These are phyloP conservation scores for Gaillardinia entomophila DNA, from an alignment of 805 yeast genomes.

Conservation along the genomic window DNA sequence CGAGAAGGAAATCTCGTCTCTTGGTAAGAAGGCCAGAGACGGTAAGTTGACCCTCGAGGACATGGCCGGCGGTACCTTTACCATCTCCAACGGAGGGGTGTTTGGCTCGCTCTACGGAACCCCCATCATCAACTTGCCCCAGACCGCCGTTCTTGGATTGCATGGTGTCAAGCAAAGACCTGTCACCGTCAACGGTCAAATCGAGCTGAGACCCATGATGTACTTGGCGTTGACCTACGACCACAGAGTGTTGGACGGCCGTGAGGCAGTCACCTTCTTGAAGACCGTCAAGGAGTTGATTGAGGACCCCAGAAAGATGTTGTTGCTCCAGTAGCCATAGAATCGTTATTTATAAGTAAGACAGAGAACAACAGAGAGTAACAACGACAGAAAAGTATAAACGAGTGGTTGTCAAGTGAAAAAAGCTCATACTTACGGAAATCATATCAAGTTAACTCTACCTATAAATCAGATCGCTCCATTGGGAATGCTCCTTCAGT, in stretches of 20 bases:
- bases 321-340: constrained; percentile 27
- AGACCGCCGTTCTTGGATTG: constrained; percentile 95
- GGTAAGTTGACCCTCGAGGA: constrained; percentile 95
- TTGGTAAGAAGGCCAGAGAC: constrained; percentile 94
- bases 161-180: constrained; percentile 98
- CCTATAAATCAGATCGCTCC: too few relatives aligned
- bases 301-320: constrained; percentile 99
- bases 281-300: constrained; percentile 93
- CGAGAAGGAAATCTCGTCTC: constrained; percentile 74
- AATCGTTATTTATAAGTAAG: too few relatives aligned
- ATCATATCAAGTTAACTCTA: too few relatives aligned
- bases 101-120: constrained; percentile 97
- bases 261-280: constrained; percentile 97
- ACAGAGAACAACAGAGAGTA: too few relatives aligned
- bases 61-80: constrained; percentile 99
- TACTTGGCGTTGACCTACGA: constrained; percentile 97
- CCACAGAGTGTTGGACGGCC: constrained; percentile 96
- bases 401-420: too few relatives aligned
- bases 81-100: constrained; percentile 98
- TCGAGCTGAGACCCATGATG: constrained; percentile 99
- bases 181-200: constrained; percentile 91
- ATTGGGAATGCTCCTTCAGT: too few relatives aligned
- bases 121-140: constrained; percentile 97
- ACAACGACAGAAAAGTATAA: too few relatives aligned
- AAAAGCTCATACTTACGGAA: too few relatives aligned